Evolutionary conservation across 768 basidiomycete genomes (phyloP).

Genomic region (Floccularia luteovirens): DNA sequence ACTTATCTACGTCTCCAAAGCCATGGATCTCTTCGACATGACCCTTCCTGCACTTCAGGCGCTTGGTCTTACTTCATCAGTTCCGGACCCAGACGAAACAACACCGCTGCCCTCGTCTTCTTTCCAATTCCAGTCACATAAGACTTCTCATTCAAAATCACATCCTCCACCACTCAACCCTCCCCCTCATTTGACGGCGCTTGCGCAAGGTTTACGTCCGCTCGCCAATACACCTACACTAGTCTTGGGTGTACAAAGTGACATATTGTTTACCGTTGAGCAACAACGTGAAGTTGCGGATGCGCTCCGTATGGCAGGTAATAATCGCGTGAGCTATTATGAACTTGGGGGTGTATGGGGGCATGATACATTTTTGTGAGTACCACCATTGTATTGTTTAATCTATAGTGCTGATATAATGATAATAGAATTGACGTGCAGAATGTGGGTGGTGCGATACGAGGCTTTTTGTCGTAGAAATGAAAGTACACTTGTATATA

Average conservation of each 20-base stretch:
- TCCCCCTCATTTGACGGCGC: slow-evolving; percentile 65
- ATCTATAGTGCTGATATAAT: background rate
- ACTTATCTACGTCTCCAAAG: slow-evolving; percentile 96
- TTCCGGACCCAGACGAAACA: slow-evolving; percentile 11
- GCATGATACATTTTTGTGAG: slow-evolving; percentile 93
- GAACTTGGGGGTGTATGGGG: slow-evolving; percentile 99
- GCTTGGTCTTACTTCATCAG: slow-evolving; percentile 42
- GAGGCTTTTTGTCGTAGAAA: slow-evolving; percentile 69
- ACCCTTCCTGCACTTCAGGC: slow-evolving; percentile 67
- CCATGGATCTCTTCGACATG: slow-evolving; percentile 99
- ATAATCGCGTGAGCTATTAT: slow-evolving; percentile 86
- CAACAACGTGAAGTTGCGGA: slow-evolving; percentile 95
- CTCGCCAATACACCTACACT: slow-evolving; percentile 74
- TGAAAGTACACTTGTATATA: background rate
- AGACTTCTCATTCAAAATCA: slow-evolving; percentile 53
- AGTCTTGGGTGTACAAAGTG: slow-evolving; percentile 91
- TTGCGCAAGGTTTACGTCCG: slow-evolving; percentile 73
- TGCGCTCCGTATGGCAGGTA: slow-evolving; percentile 86
- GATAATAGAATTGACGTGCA: slow-evolving; percentile 64
- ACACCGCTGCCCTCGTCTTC: slow-evolving; percentile 9
- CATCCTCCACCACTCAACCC: slow-evolving; percentile 69
- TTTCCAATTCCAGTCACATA: slow-evolving; percentile 17
- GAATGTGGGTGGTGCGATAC: slow-evolving; percentile 87
- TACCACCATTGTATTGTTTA: slow-evolving; percentile 13
- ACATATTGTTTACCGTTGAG: slow-evolving; percentile 94